A percentile compares a stretch with the other conserved stretches of the same genome.
These are phyloP conservation scores for Zygotorulaspora sp. DNA, from an alignment of 805 yeast species.

Conservation along the genomic window DNA sequence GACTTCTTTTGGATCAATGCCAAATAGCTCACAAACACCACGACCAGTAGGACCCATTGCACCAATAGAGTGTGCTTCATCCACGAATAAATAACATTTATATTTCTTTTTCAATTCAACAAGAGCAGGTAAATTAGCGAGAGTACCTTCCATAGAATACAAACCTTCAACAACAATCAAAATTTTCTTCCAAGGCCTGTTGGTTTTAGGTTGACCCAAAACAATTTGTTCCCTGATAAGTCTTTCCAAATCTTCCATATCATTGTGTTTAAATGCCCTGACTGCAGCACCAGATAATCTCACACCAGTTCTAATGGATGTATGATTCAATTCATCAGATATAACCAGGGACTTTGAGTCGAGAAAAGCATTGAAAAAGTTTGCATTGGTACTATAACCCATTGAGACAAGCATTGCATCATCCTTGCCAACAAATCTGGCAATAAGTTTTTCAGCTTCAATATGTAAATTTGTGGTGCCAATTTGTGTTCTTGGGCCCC, in stretches of 20 bases:
- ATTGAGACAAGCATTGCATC: constrained; percentile 81
- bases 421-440: constrained; percentile 86
- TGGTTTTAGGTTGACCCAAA: constrained; percentile 91
- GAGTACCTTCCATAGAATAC: constrained; percentile 89
- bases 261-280: constrained; percentile 87
- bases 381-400: constrained; percentile 96
- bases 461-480: constrained; percentile 76
- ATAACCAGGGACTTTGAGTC: constrained; percentile 87
- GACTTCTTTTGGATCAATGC: constrained; percentile 65
- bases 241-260: constrained; percentile 73
- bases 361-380: constrained; percentile 73
- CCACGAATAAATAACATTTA: constrained; percentile 85
- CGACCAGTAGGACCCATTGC: constrained; percentile 95
- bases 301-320: constrained; percentile 92
- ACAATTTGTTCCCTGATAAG: constrained; percentile 78
- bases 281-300: constrained; percentile 90
- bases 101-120: constrained; percentile 75
- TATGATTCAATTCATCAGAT: constrained; percentile 92
- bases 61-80: constrained; percentile 98
- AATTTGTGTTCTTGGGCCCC: constrained; percentile 68
- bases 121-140: constrained; percentile 73
- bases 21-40: constrained; percentile 93
- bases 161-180: constrained; percentile 87
- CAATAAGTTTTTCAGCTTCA: constrained; percentile 70
- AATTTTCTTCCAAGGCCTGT: constrained; percentile 92